Conservation (phyloP, 345 rosid genomes). For the Hibiscus trionum region DNA sequence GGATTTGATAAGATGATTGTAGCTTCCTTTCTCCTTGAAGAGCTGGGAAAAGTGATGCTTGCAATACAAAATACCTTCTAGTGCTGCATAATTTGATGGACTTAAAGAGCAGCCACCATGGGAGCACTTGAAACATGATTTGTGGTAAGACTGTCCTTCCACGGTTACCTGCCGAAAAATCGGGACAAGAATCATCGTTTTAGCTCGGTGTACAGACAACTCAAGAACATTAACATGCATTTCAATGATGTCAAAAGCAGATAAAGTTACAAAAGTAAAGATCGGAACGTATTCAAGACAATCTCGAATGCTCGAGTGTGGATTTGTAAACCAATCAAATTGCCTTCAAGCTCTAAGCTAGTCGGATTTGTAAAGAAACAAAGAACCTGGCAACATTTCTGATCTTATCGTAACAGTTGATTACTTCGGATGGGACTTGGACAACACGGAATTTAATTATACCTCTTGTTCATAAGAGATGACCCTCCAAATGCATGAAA, state of each 20-base stretch:
- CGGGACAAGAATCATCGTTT: not conserved
- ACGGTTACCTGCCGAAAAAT: conserved; percentile 55
- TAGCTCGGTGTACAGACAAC: not conserved
- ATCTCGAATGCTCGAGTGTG: not conserved
- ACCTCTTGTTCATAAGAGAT: not conserved
- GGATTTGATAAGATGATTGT: conserved; percentile 79
- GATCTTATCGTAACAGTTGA: not conserved
- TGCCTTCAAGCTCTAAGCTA: not conserved
- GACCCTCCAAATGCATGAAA: not conserved
- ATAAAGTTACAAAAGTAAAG: not conserved
- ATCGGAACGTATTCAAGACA: not conserved
- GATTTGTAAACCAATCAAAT: not conserved
- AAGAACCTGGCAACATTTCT: not conserved
- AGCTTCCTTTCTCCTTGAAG: conserved; percentile 97
- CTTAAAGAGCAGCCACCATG: conserved; percentile 89
- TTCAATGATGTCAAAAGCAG: not conserved
- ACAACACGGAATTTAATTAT: not conserved
- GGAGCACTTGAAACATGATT: conserved; percentile 91
- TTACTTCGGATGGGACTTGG: not conserved
- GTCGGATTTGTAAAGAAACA: not conserved
- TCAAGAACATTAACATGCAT: not conserved
- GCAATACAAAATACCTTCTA: conserved; percentile 86
- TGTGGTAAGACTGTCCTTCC: conserved; percentile 82
- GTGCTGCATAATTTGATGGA: conserved; percentile 96
- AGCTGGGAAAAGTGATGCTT: conserved; percentile 97